Evolutionary conservation across 441 rosid genomes (phyloP).

Genomic region (Jatropha podagrica): DNA sequence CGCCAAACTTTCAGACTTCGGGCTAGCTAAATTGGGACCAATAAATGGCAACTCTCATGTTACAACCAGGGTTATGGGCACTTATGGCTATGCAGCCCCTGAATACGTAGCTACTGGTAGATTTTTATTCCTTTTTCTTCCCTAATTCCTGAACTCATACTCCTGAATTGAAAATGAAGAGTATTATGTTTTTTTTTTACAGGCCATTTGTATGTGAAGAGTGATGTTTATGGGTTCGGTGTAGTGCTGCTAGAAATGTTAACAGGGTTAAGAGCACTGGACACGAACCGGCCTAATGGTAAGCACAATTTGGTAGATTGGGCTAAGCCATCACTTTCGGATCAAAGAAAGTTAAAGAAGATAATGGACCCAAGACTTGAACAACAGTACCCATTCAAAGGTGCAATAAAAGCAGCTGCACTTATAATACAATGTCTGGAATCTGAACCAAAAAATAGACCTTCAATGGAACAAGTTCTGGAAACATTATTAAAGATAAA

Average conservation of each 20-base stretch:
- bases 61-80: constrained; percentile 75
- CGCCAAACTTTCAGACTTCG: constrained; percentile 88
- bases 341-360: constrained; percentile 53
- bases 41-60: constrained; percentile 65
- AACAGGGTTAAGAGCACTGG: constrained; percentile 67
- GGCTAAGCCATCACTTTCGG: constrained; percentile 45
- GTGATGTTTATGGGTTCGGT: constrained; percentile 93
- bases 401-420: constrained; percentile 45
- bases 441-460: constrained; percentile 60
- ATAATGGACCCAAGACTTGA: constrained; percentile 71
- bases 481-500: constrained; percentile 37
- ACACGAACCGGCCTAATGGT: constrained; percentile 46
- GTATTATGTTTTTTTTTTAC: background rate
- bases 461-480: constrained; percentile 68
- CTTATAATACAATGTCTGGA: constrained; percentile 58
- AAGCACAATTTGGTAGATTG: constrained; percentile 61
- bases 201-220: constrained; percentile 83
- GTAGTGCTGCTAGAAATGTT: constrained; percentile 77
- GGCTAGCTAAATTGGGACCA: constrained; percentile 79
- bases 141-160: too few species aligned
- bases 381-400: constrained; percentile 49
- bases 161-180: background rate
- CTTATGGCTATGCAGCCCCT: constrained; percentile 86
- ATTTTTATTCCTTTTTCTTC: background rate
- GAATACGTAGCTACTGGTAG: constrained; percentile 82